Base-by-base conservation (phyloP, 345 rosid genomes). In the Dipteronia dyeriana region DNA sequence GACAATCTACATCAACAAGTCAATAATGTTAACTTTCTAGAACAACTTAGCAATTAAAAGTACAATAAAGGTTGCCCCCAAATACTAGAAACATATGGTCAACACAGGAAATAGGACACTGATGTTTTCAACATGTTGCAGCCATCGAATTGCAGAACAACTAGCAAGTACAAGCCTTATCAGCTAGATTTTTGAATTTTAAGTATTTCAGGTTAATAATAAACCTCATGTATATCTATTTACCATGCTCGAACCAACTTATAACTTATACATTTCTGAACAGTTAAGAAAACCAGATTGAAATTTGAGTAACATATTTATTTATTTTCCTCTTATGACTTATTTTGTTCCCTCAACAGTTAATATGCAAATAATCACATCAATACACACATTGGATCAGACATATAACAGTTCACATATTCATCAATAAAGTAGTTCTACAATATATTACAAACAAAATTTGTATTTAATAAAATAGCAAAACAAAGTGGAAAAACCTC, bases 1-100 rank as follows among this genome's bases (percentile, higher is more conserved):
- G 73, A 92, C 95, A 82, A 94, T 91, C 98, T 95, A 91, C 84
- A 77, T 73, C 56, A 71, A 19, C 31, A 71, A 57, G 69, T 38
- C 29, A 70, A 34, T 13, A 29, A 26, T 3, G 14, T 59, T 74
- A 73, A 63, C 31, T 22, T 64, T 51, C 19, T 9, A 59, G 16
- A 75, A 3, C 17, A 38, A 23, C 16, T 20, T 76, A 39, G 66
- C 23, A 66, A 67, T 20, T 26, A 68, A 43, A 29, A 11, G 59
- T 49, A 64, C 11, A 20, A 14, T 31, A 66, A 9, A 75, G 61
- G 57, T 26, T 26, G 14, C n/a, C 38, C 31, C 47, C 20, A 0
- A 29, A 49, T 26, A 53, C 47, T 39, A 49, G 1, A 22, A 9
- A 29, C 59, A 49, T 68, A 16, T 41, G 7, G 26, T 60, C 39